Base-by-base conservation (phyloP, 192 early-diverging fungal genomes). In the Paraglomus occultum region DNA sequence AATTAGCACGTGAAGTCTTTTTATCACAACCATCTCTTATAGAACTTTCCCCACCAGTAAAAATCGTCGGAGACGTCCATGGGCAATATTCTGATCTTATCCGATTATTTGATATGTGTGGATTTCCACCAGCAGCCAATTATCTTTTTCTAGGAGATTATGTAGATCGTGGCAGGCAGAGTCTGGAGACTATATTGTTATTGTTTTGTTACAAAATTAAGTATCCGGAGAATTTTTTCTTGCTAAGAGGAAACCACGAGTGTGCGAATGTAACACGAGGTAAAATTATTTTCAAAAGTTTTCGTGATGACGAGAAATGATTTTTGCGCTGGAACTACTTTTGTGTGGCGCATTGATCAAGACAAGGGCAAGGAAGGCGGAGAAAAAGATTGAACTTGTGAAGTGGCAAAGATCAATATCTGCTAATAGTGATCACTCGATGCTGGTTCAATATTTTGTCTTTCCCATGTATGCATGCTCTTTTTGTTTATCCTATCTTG, bases 201-300 rank as follows among this genome's bases (percentile, higher is more conserved):
- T 80, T 98, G 64, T 86, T 98, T 62, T 92, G 91, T 76, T 98
- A 94, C 84, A 98, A 98, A 80, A 90, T 98, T 77, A 96, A 98
- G 76, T 95, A 92, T 73, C 93, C 94, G 0, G 94, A 95, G 72
- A 98, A 95, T 81, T 98, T 98, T 77, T 98, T 98, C 73, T 71
- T 98, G n/a, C 71, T 98, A 59, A 89, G 96, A 51, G 96, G 96
- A 53, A 98, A 98, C 81, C 96, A 98, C 80, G 96, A 98, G 76
- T 92, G 91, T 72, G 94, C 93, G 18, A 92, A 88, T 73, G 91
- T 97, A 50, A 97, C 93, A 53, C 82, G 91, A 80, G 90, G 89
- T 90, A 77, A 65, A 63, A 64, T 69, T 20, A 43, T 49, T 20
- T 31, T 31, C 31, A 31, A 31, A 42, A 59, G 11, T 22, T 51